Base-by-base conservation (phyloP, 371 early-diverging fungal species). In the Mucor plumbeus region DNA sequence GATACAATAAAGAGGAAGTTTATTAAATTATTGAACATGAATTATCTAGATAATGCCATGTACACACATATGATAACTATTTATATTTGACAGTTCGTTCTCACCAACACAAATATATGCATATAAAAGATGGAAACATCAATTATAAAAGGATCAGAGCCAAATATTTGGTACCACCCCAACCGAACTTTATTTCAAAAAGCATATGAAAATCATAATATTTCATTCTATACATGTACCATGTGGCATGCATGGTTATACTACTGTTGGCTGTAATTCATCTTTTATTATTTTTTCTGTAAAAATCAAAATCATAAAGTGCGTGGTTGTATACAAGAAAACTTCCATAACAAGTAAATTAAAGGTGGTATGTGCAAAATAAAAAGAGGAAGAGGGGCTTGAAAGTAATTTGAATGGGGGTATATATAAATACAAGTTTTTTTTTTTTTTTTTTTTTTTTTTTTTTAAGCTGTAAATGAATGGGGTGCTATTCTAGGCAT, bases 381-480 rank as follows among this genome's bases (percentile, higher is more conserved):
- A 40, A 40, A 40, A 4, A 40, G 34, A 56, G 34, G 34, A 56
- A 56, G 34, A 56, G 35, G 34, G 34, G 35, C 35, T 34, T 15
- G 34, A 56, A 31, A 56, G 55, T 33, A 56, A 40, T 43, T 43
- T 43, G 43, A 43, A n/a, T 43, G 43, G 43, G 43, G 43, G 43
- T 43, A 43, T 43, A 43, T 43, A 43, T 15, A n/a, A 4, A 14
- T 43, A n/a, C 43, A 43, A 26, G 1, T 26, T 26, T 26, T 26
- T 26, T 26, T 3, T 26, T 26, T 43, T 6, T n/a, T 43, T 43
- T n/a, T 26, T 26, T 26, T 26, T 26, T 26, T 26, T 3, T 26
- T 26, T 43, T 6, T n/a, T 43, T 43, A 43, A 43, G 15, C 43
- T 15, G 43, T 14, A 43, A 43, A 43, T 43, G 35, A 35, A n/a